Evolutionary conservation across 2,329 filamentous ascomycete genomes (phyloP).

Genomic region (Pyrenochaeta sp.): DNA sequence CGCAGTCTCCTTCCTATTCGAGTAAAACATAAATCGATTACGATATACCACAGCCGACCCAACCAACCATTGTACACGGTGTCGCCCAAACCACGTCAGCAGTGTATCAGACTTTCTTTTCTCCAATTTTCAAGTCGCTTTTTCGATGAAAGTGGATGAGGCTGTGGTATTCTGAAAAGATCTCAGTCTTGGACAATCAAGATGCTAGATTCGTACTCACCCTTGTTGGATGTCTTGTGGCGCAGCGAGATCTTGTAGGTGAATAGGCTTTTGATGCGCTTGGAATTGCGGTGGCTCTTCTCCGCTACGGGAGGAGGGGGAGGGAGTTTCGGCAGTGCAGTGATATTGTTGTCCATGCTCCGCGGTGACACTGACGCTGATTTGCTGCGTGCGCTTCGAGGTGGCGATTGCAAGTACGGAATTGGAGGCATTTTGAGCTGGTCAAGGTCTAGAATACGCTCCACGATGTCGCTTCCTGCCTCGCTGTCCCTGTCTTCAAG

Average conservation of each 20-base stretch:
- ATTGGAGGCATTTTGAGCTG: conserved; percentile 25
- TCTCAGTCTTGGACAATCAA: background rate
- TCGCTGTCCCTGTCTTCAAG: conserved; percentile 10
- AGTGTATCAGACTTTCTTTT: no score
- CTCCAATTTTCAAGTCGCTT: no score
- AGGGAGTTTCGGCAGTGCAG: conserved; percentile 20
- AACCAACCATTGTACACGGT: no score
- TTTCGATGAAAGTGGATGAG: background rate
- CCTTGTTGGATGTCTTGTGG: conserved; percentile 6
- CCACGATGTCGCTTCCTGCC: conserved; percentile 30
- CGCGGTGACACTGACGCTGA: conserved; percentile 10
- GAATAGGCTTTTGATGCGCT: conserved; percentile 30
- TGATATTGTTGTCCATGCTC: conserved; percentile 20
- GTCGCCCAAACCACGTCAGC: no score
- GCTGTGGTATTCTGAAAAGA: background rate
- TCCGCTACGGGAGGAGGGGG: background rate
- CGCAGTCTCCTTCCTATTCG: no score
- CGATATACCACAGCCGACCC: no score
- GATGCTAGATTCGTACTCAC: background rate
- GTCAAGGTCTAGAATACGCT: conserved; percentile 33
- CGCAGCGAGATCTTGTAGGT: conserved; percentile 31
- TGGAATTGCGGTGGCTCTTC: conserved; percentile 22
- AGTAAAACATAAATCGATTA: no score
- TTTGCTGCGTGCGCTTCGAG: conserved; percentile 16
- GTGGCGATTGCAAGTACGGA: conserved; percentile 33